phyloP scores from a whole-genome alignment of 176 grass and related monocot species.

The Cocos nucifera region DNA sequence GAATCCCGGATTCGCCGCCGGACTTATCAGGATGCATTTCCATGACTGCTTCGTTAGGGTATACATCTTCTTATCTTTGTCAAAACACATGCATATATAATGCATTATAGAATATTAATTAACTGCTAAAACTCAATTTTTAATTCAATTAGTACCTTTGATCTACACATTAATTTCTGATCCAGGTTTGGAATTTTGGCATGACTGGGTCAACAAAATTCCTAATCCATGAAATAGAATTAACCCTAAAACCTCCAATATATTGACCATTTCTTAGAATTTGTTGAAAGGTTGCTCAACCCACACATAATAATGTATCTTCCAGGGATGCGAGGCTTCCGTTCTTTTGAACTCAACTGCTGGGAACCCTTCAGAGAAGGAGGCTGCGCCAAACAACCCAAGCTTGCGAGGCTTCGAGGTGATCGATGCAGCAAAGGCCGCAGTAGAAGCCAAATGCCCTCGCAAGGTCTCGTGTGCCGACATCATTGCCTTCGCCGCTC shows the following conservation, averaged over 20 bases:
- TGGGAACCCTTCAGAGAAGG: slow-evolving; percentile 25
- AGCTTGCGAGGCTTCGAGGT: slow-evolving; percentile 47
- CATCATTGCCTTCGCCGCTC: slow-evolving; percentile 55
- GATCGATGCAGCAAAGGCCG: slow-evolving; percentile 45
- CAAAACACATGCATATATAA: no score
- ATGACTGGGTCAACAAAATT: no score
- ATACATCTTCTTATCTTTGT: neutral
- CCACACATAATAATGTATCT: no score
- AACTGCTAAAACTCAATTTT: no score
- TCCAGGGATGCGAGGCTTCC: slow-evolving; percentile 40
- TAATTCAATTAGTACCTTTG: no score
- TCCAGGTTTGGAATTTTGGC: no score
- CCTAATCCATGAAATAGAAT: no score
- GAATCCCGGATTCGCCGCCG: slow-evolving; percentile 36
- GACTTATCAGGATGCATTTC: slow-evolving; percentile 65
- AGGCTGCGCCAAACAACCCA: slow-evolving; percentile 24
- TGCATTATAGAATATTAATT: no score
- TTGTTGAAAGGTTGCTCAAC: no score
- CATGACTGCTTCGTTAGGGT: slow-evolving; percentile 85
- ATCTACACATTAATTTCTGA: no score
- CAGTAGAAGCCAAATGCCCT: slow-evolving; percentile 32
- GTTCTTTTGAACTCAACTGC: slow-evolving; percentile 39
- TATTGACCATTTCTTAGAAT: no score
- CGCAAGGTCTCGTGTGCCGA: slow-evolving; percentile 77
- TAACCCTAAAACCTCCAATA: no score